Conservation (phyloP, 345 rosid species). For the Hypericum androsaemum region DNA sequence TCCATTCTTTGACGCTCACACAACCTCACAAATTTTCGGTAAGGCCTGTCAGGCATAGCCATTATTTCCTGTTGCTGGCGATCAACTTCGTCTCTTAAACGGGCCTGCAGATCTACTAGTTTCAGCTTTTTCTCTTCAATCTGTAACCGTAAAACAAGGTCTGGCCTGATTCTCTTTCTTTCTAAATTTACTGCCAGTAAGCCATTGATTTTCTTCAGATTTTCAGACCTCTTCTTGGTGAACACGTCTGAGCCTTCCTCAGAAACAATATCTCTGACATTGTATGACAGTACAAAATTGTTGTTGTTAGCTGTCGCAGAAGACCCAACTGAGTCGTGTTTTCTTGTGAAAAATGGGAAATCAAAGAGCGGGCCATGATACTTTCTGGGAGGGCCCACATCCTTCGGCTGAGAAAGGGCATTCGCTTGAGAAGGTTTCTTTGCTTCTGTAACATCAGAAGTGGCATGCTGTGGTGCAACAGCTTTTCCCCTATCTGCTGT, state of each 20-base stretch:
- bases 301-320: slow-evolving; percentile 49
- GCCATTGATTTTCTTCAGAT: slow-evolving; percentile 73
- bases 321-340: slow-evolving; percentile 77
- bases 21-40: slow-evolving; percentile 89
- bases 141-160: slow-evolving; percentile 93
- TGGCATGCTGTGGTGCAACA: slow-evolving; percentile 39
- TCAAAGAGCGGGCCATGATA: slow-evolving; percentile 98
- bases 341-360: slow-evolving; percentile 96
- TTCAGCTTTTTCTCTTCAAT: slow-evolving; percentile 91
- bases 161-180: slow-evolving; percentile 96
- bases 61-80: slow-evolving; percentile 93
- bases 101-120: slow-evolving; percentile 72
- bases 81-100: slow-evolving; percentile 86
- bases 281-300: slow-evolving; percentile 74
- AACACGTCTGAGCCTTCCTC: slow-evolving; percentile 85
- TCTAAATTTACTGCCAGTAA: slow-evolving; percentile 79
- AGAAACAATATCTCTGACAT: slow-evolving; percentile 79
- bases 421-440: slow-evolving; percentile 57
- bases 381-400: slow-evolving; percentile 68
- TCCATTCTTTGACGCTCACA: slow-evolving; percentile 97
- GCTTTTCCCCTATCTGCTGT: slow-evolving; percentile 66
- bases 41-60: slow-evolving; percentile 98
- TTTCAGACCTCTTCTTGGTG: slow-evolving; percentile 63
- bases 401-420: slow-evolving; percentile 52
- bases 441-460: slow-evolving; percentile 53